Base-by-base conservation (phyloP, 257 asterid species). In the Primulina huaijiensis region DNA sequence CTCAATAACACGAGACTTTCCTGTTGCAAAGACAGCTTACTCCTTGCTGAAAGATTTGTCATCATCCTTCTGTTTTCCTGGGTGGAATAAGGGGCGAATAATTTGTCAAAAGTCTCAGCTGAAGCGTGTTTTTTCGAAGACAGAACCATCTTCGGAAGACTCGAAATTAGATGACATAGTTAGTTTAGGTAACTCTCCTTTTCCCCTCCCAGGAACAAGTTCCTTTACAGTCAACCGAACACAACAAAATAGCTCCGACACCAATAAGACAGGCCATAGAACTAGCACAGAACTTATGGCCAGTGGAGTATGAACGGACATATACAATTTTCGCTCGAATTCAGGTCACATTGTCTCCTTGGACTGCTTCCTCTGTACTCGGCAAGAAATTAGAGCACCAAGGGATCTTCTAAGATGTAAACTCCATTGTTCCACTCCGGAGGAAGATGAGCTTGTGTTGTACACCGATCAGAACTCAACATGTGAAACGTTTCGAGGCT, bases 41-140 rank as follows among this genome's bases (percentile, higher is more conserved):
- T 76, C 89, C 46, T 85, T 93, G 76, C 88, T 93, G 35, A 89
- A 83, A 76, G 92, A 93, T 37, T 75, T 90, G 68, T 90, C 96
- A 58, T 66, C 99, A 34, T 79, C 92, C 57, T 93, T 93, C 71
- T 69, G 86, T 82, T 90, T 80, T 76, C 95, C 98, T 6, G 95
- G 92, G 46, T 90, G 97, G 97, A 90, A 87, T 69, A 90, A 87
- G 85, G 96, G 95, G n/a, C 77, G 98, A 64, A 89, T 93, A 58
- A 75, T 84, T 75, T 90, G 98, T 71, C 98, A 84, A 71, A 86
- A 83, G 77, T 59, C 97, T 74, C 96, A 87, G 78, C 90, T 93
- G 19, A 90, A 89, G 80, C 93, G 90, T 14, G 11, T 80, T 33
- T 81, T 88, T 64, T 72, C 88, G 5, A 79, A 75, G 53, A 33